phyloP scores from a whole-genome alignment of 2,329 filamentous ascomycete species.

The Colletotrichum spinosum region DNA sequence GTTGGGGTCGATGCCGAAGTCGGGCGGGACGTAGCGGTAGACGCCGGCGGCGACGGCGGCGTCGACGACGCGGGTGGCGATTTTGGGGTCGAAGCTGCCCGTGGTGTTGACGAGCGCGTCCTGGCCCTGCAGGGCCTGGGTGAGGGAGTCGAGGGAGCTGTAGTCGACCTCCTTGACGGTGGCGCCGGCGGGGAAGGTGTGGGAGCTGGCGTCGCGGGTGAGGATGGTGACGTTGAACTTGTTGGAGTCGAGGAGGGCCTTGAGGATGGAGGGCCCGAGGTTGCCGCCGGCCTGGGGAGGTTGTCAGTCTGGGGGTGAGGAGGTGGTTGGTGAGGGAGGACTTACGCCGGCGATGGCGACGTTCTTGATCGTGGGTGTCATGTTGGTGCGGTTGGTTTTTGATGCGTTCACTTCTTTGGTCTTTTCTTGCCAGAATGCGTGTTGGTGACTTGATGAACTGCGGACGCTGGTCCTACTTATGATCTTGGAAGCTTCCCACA shows the following conservation, averaged over 20 bases:
- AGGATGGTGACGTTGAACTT: constrained; percentile 64
- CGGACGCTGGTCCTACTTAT: too few species aligned
- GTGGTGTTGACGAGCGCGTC: constrained; percentile 63
- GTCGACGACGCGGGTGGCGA: constrained; percentile 61
- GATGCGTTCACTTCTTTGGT: too few species aligned
- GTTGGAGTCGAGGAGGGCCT: constrained; percentile 45
- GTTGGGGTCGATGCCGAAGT: constrained; percentile 59
- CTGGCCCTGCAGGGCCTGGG: constrained; percentile 62
- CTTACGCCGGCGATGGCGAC: too few species aligned
- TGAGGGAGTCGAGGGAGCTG: constrained; percentile 60
- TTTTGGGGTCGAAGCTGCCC: constrained; percentile 48
- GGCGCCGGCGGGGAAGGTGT: constrained; percentile 49
- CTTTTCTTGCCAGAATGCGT: too few species aligned
- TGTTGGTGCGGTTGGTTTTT: too few species aligned
- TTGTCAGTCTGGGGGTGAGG: background rate
- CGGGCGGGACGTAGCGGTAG: constrained; percentile 70
- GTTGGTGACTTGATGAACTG: too few species aligned
- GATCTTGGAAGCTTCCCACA: too few species aligned
- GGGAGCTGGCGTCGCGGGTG: constrained; percentile 58
- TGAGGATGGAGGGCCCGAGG: constrained; percentile 47
- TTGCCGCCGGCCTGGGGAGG: constrained; percentile 45
- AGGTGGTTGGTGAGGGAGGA: too few species aligned
- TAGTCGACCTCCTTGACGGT: constrained; percentile 61
- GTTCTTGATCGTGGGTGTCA: too few species aligned
- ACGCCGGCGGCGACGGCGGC: constrained; percentile 71